Evolutionary conservation across 2,329 filamentous ascomycete species (phyloP), one percentile per base, ranked within the genome.

Genomic region (Ophiocordyceps camponoti-floridani): DNA sequence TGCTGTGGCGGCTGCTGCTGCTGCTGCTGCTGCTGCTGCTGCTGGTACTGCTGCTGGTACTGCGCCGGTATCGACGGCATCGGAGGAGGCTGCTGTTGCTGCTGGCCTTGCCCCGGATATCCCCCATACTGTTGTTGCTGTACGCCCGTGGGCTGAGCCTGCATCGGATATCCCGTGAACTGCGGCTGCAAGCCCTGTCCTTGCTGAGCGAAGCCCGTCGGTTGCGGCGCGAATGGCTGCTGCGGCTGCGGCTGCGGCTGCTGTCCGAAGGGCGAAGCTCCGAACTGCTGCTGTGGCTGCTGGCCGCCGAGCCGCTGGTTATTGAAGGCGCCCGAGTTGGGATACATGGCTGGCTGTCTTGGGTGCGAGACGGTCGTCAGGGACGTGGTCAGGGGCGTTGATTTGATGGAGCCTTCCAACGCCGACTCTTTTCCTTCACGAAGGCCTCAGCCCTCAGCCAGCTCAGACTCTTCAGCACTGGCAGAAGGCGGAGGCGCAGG

Each of bases 291-390:
- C n/a, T 38, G 35, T 13, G 14, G 31, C 31, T 35, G 31, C 13
- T 37, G 35, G 51, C 75, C 74, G 45, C 77, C 77, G 43, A 82
- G 83, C 48, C 79, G 82, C 60, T 82, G 76, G 68, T 72, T 82
- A 59, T 80, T 85, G 63, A 81, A 95, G 51, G 84, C 80, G 69
- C 84, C 93, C 52, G 85, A 84, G 61, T 82, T 85, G 52, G 86
- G 91, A 68, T 85, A 96, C 89, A 95, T 95, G 64, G 57, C 49
- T 38, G 35, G 23, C 23, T 23, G 23, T 23, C 23, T 23, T 23
- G 23, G 23, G 23, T 23, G 23, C 23, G 23, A 23, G 23, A 23
- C 23, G 23, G 23, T 23, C 3, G 23, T 23, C 23, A 23, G 23
- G 23, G 23, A 5, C 23, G 23, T 23, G 23, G 23, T 23, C 23